Base-by-base conservation (phyloP, 306 rosid species). In the Prunus davidiana region DNA sequence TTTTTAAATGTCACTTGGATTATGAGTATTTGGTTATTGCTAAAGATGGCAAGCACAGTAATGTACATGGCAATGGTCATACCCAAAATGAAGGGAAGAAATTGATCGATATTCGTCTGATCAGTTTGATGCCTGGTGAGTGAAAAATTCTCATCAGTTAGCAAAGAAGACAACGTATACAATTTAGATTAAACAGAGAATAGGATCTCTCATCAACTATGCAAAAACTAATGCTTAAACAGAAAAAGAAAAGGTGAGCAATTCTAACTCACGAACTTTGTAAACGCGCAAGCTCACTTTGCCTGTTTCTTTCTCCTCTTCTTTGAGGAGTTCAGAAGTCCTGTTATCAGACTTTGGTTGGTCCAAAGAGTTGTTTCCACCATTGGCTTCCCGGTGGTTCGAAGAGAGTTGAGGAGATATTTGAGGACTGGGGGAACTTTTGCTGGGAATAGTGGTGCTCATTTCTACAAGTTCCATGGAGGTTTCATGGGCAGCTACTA, bases 391-490 rank as follows among this genome's bases (percentile, higher is more conserved):
- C 38, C 80, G 63, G 32, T 69, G 64, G 50, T 28, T 81, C 14
- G 87, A 78, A 77, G 86, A 32, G 64, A 78, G 41, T 62, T 55
- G 84, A 1, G 80, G 82, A 63, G 87, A 78, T 71, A 80, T 86
- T 2, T 75, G 45, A 22, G 80, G 80, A 20, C 30, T 81, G 19
- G 82, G 80, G 28, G 83, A 83, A 73, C 60, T 84, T 73, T 80
- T 93, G 11, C 73, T 80, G 13, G 88, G 80, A 19, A 66, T 60
- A 10, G 16, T 47, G 0, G 88, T 75, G 14, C 93, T 85, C 30
- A 83, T 87, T 52, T 95, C 98, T 54, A 95, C 98, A 58, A 89
- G 96, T 69, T 69, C 98, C 97, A 95, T 95, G 12, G 97, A 95
- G 71, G 86, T 81, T 54, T 95, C 97, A 20, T 95, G 98, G 38